phyloP scores from a whole-genome alignment of 1,284 basidiomycete genomes.

The Tilletia setariae region DNA sequence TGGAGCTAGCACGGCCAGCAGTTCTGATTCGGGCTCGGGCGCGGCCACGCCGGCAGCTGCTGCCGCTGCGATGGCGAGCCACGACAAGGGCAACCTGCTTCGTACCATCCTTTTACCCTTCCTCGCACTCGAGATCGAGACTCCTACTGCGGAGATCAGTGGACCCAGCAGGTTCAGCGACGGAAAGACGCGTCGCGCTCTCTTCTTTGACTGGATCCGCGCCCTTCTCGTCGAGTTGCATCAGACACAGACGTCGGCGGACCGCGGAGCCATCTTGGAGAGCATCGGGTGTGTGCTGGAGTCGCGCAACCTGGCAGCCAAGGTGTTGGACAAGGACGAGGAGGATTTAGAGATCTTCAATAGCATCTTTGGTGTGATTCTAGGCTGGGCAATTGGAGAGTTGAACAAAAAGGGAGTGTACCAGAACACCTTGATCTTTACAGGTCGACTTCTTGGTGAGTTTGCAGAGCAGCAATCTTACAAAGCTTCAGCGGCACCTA shows the following conservation, averaged over 20 bases:
- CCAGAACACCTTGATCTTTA: conserved; percentile 50
- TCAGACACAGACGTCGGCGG: conserved; percentile 47
- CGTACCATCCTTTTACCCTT: conserved; percentile 45
- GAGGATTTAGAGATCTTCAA: conserved; percentile 40
- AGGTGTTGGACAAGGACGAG: conserved; percentile 30
- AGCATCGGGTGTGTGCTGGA: conserved; percentile 50
- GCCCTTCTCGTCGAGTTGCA: conserved; percentile 42
- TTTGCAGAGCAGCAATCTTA: too few species aligned
- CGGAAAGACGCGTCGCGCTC: conserved; percentile 33
- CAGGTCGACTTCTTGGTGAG: conserved; percentile 36
- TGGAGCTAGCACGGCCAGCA: too few species aligned
- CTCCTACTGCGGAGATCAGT: conserved; percentile 31
- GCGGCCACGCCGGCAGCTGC: neutral
- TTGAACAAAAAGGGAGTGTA: conserved; percentile 52
- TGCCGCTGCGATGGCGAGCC: neutral
- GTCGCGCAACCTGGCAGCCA: conserved; percentile 39
- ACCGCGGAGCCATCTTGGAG: conserved; percentile 47
- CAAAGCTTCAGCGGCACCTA: neutral
- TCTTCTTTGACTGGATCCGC: conserved; percentile 51
- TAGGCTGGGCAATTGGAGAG: conserved; percentile 48
- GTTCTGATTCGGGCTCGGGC: neutral
- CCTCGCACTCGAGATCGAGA: conserved; percentile 47
- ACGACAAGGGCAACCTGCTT: conserved; percentile 42
- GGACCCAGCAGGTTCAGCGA: conserved; percentile 19
- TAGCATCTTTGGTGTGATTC: conserved; percentile 43